Evolutionary conservation across 2,329 filamentous ascomycete genomes (phyloP).

Genomic region (Fusarium coffeatum): DNA sequence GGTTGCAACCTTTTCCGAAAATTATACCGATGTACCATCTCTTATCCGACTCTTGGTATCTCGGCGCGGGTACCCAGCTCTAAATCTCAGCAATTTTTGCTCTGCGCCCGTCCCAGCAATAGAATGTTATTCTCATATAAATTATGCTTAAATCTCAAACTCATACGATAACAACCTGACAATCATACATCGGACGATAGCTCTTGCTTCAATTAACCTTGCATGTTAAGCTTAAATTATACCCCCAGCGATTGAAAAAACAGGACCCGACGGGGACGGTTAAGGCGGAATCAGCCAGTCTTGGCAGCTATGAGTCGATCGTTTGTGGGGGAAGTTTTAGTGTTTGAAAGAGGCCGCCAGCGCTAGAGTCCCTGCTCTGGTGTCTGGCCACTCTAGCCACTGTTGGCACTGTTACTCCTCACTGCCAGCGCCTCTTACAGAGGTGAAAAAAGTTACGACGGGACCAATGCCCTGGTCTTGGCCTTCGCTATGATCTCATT

Average conservation of each 20-base stretch:
- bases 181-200: neutral
- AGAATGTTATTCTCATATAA: neutral
- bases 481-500: slow-evolving; percentile 26
- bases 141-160: neutral
- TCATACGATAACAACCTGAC: slow-evolving; percentile 4
- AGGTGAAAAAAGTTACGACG: neutral
- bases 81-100: neutral
- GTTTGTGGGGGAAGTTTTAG: slow-evolving; percentile 13
- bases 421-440: neutral
- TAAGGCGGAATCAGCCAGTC: slow-evolving; percentile 27
- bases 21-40: neutral
- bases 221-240: slow-evolving; percentile 29
- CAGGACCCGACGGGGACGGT: neutral
- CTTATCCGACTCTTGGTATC: neutral
- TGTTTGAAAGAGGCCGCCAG: slow-evolving; percentile 20
- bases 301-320: slow-evolving; percentile 23
- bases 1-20: slow-evolving; percentile 17
- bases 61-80: neutral
- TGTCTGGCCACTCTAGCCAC: no score
- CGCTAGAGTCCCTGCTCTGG: neutral
- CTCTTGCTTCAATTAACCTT: slow-evolving; percentile 13
- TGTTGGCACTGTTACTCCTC: neutral
- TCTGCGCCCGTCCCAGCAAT: neutral
- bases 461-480: slow-evolving; percentile 8
- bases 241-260: neutral